Percentiles rank a stretch among this genome's conserved stretches.
These are phyloP conservation scores for Tolypocladium tundrense DNA, from an alignment of 2,329 filamentous ascomycete genomes.

Conservation along the genomic window DNA sequence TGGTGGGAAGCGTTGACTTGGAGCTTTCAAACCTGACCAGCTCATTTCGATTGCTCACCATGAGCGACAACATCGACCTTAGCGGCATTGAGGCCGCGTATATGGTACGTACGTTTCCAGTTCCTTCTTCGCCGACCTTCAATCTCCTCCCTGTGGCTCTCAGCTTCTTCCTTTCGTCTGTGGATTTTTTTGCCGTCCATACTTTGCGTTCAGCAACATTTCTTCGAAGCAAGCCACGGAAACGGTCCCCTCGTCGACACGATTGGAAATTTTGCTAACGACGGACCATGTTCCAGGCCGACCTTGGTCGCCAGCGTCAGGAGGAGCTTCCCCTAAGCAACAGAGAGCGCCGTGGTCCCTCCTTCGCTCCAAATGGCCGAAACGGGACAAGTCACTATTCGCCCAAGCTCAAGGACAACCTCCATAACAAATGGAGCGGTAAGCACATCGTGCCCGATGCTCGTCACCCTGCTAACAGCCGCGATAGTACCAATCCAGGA, in stretches of 20 bases:
- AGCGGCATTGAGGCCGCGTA: not conserved
- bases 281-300: slow-evolving; percentile 6
- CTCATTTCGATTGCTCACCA: not conserved
- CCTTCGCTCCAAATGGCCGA: slow-evolving; percentile 4
- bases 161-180: not conserved
- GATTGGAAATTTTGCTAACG: not conserved
- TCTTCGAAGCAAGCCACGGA: not conserved
- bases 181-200: not conserved
- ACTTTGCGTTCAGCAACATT: too few relatives aligned
- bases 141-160: not conserved
- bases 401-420: slow-evolving; percentile 2
- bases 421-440: slow-evolving; percentile 11
- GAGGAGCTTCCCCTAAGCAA: slow-evolving; percentile 12
- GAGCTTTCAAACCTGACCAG: not conserved
- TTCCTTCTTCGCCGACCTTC: not conserved
- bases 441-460: not conserved
- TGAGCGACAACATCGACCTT: not conserved
- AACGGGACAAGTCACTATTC: slow-evolving; percentile 6
- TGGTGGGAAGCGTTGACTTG: not conserved
- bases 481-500: slow-evolving; percentile 9
- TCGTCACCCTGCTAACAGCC: not conserved
- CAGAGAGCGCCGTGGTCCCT: slow-evolving; percentile 6
- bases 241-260: not conserved
- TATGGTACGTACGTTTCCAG: not conserved
- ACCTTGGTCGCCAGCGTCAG: slow-evolving; percentile 11